A percentile compares a stretch with the other conserved stretches of the same genome.
These are phyloP conservation scores for Fraxinus xanthoxyloides DNA, from an alignment of 305 asterid genomes.

Conservation along the genomic window DNA sequence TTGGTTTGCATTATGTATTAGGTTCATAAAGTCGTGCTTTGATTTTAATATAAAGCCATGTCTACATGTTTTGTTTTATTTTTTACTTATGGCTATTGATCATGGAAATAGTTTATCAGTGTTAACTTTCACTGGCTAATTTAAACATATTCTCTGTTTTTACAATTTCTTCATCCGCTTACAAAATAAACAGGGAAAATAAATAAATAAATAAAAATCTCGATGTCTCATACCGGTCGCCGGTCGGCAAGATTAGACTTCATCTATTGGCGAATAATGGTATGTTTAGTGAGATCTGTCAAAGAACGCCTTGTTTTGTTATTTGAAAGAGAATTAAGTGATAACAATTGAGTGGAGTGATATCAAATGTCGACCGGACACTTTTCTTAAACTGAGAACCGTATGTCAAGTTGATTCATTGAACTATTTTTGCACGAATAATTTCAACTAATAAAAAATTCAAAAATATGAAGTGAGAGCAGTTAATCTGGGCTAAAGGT, in stretches of 20 bases:
- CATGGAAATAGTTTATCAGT: not conserved
- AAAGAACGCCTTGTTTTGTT: too few species aligned
- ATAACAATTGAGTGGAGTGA: too few species aligned
- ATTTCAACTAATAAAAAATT: not conserved
- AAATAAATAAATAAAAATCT: not conserved
- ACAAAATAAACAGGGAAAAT: not conserved
- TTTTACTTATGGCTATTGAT: not conserved
- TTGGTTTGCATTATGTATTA: slow-evolving; percentile 16
- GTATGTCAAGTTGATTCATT: not conserved
- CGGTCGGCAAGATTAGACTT: not conserved
- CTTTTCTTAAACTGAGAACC: not conserved
- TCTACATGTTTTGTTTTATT: not conserved
- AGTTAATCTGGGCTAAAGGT: not conserved
- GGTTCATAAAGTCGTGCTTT: not conserved
- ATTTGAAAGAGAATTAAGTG: too few species aligned
- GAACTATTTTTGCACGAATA: not conserved
- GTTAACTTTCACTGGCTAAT: not conserved
- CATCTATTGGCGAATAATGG: too few species aligned
- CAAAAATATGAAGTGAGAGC: not conserved
- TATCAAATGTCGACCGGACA: not conserved
- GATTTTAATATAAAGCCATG: not conserved
- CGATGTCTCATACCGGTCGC: not conserved
- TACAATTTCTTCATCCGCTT: not conserved
- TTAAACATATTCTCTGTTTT: not conserved
- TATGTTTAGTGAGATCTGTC: too few species aligned